Base-by-base conservation (phyloP, 2,329 filamentous ascomycete genomes). In the Onygena corvina region DNA sequence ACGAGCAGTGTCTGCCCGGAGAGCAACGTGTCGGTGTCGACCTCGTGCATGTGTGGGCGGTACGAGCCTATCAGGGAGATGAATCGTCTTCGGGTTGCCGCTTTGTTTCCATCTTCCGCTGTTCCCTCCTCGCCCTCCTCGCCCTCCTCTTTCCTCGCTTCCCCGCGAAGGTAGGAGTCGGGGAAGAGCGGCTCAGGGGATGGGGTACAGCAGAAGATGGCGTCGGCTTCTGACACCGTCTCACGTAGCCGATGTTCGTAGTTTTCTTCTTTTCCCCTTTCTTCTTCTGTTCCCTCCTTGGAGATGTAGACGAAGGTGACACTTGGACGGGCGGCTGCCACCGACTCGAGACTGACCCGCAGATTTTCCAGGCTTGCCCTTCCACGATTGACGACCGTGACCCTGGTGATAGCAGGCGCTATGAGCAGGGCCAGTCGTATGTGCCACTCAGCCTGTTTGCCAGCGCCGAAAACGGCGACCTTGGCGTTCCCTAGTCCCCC, bases 321-420 rank as follows among this genome's bases (percentile, higher is more conserved):
- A 29, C 56, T 54, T 16, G 70, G 65, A 59, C 70, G 67, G 5
- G 59, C 59, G 1, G 52, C 42, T 1, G 47, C 47, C 71, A 83
- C 80, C 18, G 81, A 77, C 60, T 81, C 77, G 71, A 83, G 80
- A 20, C 81, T 77, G 60, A 81, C 76, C 11, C 71, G 70, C 71
- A 83, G 80, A 18, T 81, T 77, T 60, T 81, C 77, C 71, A 83
- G 80, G 18, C 81, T 77, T 60, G 81, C 76, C 11, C 71, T 70
- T 2, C 64, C 60, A 9, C 84, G 80, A 58, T 88, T 92, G 58
- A 94, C 79, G 56, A 94, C 79, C 59, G 87, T 83, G 47, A 95
- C 74, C 40, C 79, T 76, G 54, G 79, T 77, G 12, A 74, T 62
- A 0, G 59, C 53, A 0, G 53, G 60, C 4, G 65, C 56, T 0